Conservation (phyloP, 108 stramenopile species). For the Nitzschia inconspicua region DNA sequence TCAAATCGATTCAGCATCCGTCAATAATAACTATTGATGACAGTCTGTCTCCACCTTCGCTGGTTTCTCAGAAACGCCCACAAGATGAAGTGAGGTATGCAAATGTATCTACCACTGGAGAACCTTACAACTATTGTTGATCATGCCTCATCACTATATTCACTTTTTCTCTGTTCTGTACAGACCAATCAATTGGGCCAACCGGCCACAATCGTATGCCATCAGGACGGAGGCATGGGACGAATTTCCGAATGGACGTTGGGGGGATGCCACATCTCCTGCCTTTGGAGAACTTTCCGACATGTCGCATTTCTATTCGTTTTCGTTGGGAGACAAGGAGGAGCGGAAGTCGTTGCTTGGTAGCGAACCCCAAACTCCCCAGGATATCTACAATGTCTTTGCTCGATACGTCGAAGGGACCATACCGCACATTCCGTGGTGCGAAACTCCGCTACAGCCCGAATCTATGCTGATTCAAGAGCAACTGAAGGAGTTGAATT, state of each 20-base stretch:
- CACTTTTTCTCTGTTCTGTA: neutral
- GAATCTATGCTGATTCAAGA: constrained; percentile 85
- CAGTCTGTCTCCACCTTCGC: too few relatives aligned
- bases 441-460: constrained; percentile 90
- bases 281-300: constrained; percentile 94
- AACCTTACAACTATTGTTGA: neutral
- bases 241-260: constrained; percentile 93
- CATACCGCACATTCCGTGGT: constrained; percentile 93
- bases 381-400: constrained; percentile 92
- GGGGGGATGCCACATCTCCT: constrained; percentile 89
- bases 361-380: constrained; percentile 60
- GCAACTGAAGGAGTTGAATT: constrained; percentile 77
- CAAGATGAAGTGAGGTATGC: constrained; percentile 79
- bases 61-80: too few relatives aligned
- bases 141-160: neutral
- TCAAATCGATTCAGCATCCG: constrained; percentile 15
- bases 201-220: constrained; percentile 92
- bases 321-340: constrained; percentile 77
- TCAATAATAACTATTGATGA: neutral
- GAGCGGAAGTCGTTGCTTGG: constrained; percentile 93
- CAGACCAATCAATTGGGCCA: constrained; percentile 96
- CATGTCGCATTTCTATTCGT: constrained; percentile 81
- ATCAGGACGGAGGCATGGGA: constrained; percentile 95
- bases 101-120: neutral
- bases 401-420: constrained; percentile 88